Percentiles rank a stretch among this genome's conserved stretches.
These are phyloP conservation scores for Sporothrix pallida DNA, from an alignment of 2,329 filamentous ascomycete species.

Conservation along the genomic window DNA sequence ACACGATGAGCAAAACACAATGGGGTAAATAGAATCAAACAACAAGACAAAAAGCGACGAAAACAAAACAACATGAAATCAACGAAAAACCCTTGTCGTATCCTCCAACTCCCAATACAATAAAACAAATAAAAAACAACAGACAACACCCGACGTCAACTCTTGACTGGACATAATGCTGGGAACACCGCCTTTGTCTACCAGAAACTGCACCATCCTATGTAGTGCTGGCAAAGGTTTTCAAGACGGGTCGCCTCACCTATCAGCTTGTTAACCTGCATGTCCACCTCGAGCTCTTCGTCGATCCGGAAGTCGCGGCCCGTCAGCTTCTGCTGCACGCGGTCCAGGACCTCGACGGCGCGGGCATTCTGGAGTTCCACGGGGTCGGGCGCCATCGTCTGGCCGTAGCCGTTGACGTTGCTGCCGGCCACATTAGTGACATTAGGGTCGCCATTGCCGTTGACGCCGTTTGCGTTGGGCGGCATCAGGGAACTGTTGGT, in stretches of 20 bases:
- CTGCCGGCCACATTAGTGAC: constrained; percentile 30
- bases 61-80: too few relatives aligned
- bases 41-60: too few relatives aligned
- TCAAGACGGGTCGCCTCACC: constrained; percentile 95
- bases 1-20: too few relatives aligned
- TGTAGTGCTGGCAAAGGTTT: constrained; percentile 98
- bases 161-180: too few relatives aligned
- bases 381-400: constrained; percentile 48
- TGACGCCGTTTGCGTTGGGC: constrained; percentile 42
- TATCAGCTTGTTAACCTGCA: constrained; percentile 93
- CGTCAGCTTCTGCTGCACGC: constrained; percentile 94
- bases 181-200: constrained; percentile 47
- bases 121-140: too few relatives aligned
- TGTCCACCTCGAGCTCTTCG: constrained; percentile 82
- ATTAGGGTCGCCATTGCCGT: constrained; percentile 40
- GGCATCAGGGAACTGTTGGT: constrained; percentile 62
- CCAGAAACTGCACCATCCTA: constrained; percentile 99
- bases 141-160: too few relatives aligned
- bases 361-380: constrained; percentile 89
- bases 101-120: too few relatives aligned
- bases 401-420: constrained; percentile 39
- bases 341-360: constrained; percentile 86
- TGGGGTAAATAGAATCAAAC: too few relatives aligned
- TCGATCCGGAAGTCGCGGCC: constrained; percentile 87
- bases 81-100: too few relatives aligned